Conservation (phyloP, 108 stramenopile species). For the Cyclotella distinguenda region DNA sequence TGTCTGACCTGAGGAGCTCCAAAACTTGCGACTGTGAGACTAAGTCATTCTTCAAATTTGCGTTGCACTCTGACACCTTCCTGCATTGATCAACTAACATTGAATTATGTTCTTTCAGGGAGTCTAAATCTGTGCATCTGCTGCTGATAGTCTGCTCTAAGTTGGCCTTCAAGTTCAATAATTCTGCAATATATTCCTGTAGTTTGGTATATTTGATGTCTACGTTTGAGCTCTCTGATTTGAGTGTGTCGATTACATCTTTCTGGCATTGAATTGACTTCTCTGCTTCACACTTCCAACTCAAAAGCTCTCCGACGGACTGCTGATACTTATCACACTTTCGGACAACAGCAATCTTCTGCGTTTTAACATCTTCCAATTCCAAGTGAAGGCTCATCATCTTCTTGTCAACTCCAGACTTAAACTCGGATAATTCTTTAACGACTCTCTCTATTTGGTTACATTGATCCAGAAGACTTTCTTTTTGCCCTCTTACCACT, state of each 20-base stretch:
- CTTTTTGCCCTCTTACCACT: constrained; percentile 1
- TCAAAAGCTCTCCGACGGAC: neutral
- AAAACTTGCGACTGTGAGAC: neutral
- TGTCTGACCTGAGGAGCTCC: neutral
- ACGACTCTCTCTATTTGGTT: neutral
- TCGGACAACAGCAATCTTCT: neutral
- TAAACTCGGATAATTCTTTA: neutral
- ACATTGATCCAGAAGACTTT: neutral
- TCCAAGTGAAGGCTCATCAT: neutral
- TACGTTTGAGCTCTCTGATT: neutral
- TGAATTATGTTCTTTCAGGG: too few species aligned
- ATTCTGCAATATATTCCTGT: neutral
- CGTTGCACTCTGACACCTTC: too few species aligned
- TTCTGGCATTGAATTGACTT: neutral
- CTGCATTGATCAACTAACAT: too few species aligned
- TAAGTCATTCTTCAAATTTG: too few species aligned
- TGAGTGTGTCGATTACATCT: neutral
- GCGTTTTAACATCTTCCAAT: neutral
- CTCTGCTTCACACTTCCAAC: neutral
- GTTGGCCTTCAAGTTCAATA: neutral
- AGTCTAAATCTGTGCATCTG: too few species aligned
- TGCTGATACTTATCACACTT: neutral
- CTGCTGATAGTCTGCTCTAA: too few species aligned
- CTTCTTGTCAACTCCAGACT: neutral
- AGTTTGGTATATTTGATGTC: neutral